A percentile compares a stretch with the other conserved stretches of the same genome.
Evolutionary conservation across 2,329 filamentous ascomycete species (phyloP).

Genomic region (Trichoderma sp.): DNA sequence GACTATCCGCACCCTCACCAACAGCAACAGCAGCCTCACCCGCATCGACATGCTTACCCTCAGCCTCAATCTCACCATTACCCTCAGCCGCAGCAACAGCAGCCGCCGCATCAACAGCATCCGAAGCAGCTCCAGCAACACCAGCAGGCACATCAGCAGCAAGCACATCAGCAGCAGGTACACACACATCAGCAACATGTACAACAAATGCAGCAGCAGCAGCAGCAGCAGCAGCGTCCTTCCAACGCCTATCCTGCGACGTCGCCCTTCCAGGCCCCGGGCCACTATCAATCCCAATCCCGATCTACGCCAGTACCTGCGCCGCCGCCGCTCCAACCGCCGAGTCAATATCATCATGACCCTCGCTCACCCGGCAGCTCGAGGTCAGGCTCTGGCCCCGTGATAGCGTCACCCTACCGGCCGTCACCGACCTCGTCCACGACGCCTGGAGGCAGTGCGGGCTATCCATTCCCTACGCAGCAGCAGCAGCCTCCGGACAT

Average conservation of each 20-base stretch:
- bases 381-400: conserved; percentile 32
- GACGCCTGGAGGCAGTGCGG: conserved; percentile 39
- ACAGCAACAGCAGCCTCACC: conserved; percentile 3
- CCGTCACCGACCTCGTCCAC: conserved; percentile 45
- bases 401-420: conserved; percentile 44
- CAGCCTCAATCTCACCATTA: conserved; percentile 15
- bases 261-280: conserved; percentile 39
- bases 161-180: conserved; percentile 8
- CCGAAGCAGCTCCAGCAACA: not conserved
- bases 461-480: conserved; percentile 50
- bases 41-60: not conserved
- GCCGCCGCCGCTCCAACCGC: conserved; percentile 47
- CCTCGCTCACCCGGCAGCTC: conserved; percentile 50
- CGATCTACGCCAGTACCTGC: conserved; percentile 31
- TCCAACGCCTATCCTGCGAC: conserved; percentile 38
- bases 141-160: conserved; percentile 4
- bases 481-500: conserved; percentile 42
- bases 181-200: conserved; percentile 30
- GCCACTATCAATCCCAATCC: conserved; percentile 42
- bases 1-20: conserved; percentile 40
- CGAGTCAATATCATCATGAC: conserved; percentile 45
- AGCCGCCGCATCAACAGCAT: not conserved
- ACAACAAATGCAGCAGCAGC: conserved; percentile 26
- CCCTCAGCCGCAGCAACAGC: not conserved
- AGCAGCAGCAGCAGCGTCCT: conserved; percentile 30